Evolutionary conservation across 495 filamentous ascomycete genomes (phyloP), one percentile per base, ranked within the genome.

Genomic region (Choiromyces venosus): DNA sequence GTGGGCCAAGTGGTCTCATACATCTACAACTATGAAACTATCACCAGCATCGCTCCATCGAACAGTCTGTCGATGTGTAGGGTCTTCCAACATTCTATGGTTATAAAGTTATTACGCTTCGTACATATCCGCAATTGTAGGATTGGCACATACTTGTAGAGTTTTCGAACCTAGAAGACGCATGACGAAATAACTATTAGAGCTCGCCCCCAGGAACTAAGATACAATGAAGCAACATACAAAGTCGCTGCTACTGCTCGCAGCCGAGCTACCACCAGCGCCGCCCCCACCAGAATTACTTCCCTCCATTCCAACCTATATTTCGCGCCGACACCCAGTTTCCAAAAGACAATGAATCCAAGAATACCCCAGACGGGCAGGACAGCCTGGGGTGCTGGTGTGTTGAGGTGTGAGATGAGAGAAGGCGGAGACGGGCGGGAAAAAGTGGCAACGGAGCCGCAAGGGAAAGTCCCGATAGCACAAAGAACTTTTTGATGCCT

Each of bases 11-110:
- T 35, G 67, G 71, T 39, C 37, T 81, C 82, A 74, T 88, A 97
- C 94, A 89, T 99, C 96, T 68, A 99, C 85, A 66, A 99, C 95
- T 67, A 99, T 96, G 80, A 99, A 99, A 82, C 93, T 97, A 81
- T 97, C 93, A 67, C 93, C 93, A 71, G 92, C 89, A 77, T 96
- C 90, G 73, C 93, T 94, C 95, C 95, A 99, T 82, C 96, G 89
- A 65, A 98, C 95, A 71, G 98, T 94, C 67, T 89, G 89, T 71
- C 93, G 89, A 82, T 99, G 96, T 69, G 93, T 89, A 36, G 93
- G 93, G 81, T 97, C 94, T 84, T 98, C 95, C 79, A 99, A 86
- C 95, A 99, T 99, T 83, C 95, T 98, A 83, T 52, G 67, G n/a
- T 67, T 42, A 76, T 73, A 70, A 70, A 56, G 72, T 84, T 74